A percentile compares a stretch with the other conserved stretches of the same genome.
Evolutionary conservation across 2,329 filamentous ascomycete species (phyloP).

Genomic region (Ophiosphaerella herpotricha): DNA sequence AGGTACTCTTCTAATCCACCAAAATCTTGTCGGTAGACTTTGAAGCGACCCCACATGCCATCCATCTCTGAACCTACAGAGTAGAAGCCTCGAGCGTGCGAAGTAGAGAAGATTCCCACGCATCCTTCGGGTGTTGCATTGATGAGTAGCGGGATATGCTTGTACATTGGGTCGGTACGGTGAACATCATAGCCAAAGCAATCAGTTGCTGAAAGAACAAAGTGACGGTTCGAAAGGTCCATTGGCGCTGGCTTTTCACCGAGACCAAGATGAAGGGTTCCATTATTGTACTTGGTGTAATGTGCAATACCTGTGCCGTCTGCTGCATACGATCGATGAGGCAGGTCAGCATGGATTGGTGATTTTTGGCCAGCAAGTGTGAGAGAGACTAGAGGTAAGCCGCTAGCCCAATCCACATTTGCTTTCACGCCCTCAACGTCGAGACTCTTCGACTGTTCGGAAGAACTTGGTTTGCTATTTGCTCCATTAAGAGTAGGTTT

Average conservation of each 20-base stretch:
- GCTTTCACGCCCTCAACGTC: constrained; percentile 57
- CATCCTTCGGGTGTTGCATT: constrained; percentile 68
- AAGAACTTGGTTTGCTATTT: constrained; percentile 39
- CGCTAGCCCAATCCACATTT: constrained; percentile 62
- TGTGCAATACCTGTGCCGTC: constrained; percentile 67
- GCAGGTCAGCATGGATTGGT: constrained; percentile 66
- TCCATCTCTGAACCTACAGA: constrained; percentile 74
- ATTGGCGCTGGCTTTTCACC: constrained; percentile 76
- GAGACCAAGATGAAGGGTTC: constrained; percentile 69
- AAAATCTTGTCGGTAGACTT: constrained; percentile 73
- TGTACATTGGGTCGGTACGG: constrained; percentile 73
- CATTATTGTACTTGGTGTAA: constrained; percentile 66
- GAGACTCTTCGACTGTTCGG: constrained; percentile 49
- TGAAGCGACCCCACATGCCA: constrained; percentile 75
- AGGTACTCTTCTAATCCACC: constrained; percentile 74
- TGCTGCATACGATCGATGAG: constrained; percentile 67
- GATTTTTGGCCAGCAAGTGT: constrained; percentile 55
- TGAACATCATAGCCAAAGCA: constrained; percentile 75
- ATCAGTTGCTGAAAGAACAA: constrained; percentile 70
- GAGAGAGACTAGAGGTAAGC: constrained; percentile 62
- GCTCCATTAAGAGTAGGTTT: constrained; percentile 40
- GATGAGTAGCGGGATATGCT: constrained; percentile 74
- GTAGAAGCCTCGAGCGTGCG: constrained; percentile 67
- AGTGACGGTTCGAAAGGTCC: constrained; percentile 69
- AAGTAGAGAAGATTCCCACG: constrained; percentile 70